Percentiles rank a stretch among this genome's conserved stretches.
phyloP scores from a whole-genome alignment of 2,329 filamentous ascomycete genomes.

The Colletotrichum sp. region DNA sequence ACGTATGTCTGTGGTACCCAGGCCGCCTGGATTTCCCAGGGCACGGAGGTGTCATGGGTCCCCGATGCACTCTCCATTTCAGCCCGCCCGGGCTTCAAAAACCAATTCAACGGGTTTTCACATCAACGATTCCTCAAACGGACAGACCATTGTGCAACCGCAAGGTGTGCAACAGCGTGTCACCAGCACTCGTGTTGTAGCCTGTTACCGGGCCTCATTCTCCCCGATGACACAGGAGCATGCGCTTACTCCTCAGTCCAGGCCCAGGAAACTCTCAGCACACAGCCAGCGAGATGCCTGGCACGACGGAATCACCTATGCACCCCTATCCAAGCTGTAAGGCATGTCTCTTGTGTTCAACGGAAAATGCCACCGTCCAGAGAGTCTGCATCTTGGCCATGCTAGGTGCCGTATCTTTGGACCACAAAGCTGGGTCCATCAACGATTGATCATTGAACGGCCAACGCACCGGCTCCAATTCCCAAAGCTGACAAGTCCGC shows the following conservation, averaged over 20 bases:
- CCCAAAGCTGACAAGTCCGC: not conserved
- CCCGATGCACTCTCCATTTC: not conserved
- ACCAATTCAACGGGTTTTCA: conserved; percentile 1
- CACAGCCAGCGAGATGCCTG: not conserved
- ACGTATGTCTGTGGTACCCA: not conserved
- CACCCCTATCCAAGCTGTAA: not conserved
- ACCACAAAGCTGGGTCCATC: not conserved
- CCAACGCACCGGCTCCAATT: not conserved
- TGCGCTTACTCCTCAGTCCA: not conserved
- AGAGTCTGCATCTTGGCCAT: not conserved
- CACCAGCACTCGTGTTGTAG: conserved; percentile 4
- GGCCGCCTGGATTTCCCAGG: not conserved
- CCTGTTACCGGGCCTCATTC: not conserved
- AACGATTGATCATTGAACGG: not conserved
- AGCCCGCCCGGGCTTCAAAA: not conserved
- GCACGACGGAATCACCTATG: not conserved
- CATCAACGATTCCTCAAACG: not conserved
- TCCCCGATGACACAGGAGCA: not conserved
- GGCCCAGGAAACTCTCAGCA: not conserved
- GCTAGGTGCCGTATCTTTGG: not conserved
- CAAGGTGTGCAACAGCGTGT: not conserved
- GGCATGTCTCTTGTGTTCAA: not conserved
- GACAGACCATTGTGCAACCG: not conserved
- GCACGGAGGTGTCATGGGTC: not conserved
- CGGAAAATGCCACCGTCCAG: not conserved